Percentiles rank a stretch among this genome's conserved stretches.
phyloP scores from a whole-genome alignment of 2,329 filamentous ascomycete species.

The Claviceps maximensis region DNA sequence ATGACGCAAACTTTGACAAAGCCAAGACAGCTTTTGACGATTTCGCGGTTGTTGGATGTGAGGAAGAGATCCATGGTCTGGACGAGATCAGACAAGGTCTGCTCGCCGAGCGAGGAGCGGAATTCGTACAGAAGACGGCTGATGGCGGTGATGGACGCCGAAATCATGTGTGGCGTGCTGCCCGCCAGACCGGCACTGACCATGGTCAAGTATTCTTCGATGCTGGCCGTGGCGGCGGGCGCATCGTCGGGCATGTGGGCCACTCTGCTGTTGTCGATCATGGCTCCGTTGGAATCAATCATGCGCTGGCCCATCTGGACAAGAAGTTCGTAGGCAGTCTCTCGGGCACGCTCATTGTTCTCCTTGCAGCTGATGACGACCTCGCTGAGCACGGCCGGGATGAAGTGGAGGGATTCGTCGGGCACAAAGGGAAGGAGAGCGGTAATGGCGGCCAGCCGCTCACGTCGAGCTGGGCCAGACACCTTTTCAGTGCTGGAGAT shows the following conservation, averaged over 20 bases:
- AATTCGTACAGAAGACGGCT: conserved; percentile 92
- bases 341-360: conserved; percentile 87
- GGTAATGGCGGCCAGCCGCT: conserved; percentile 71
- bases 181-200: conserved; percentile 89
- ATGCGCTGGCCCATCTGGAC: conserved; percentile 81
- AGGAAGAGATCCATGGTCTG: conserved; percentile 94
- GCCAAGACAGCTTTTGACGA: conserved; percentile 84
- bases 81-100: conserved; percentile 70
- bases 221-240: conserved; percentile 60
- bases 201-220: conserved; percentile 98
- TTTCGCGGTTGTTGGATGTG: conserved; percentile 91
- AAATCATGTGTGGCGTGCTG: conserved; percentile 92
- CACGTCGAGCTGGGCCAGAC: conserved; percentile 71
- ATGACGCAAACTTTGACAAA: conserved; percentile 96
- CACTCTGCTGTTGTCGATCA: conserved; percentile 76
- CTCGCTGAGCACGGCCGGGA: conserved; percentile 81
- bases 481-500: conserved; percentile 71
- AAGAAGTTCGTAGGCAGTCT: conserved; percentile 78
- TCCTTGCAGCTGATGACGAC: conserved; percentile 96
- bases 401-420: conserved; percentile 72
- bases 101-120: conserved; percentile 51
- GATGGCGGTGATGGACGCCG: conserved; percentile 87
- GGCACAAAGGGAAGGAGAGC: conserved; percentile 72
- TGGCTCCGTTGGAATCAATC: conserved; percentile 47
- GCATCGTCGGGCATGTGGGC: conserved; percentile 76